Percentiles rank a stretch among this genome's conserved stretches.
Evolutionary conservation across 768 basidiomycete genomes (phyloP).

Genomic region (Russula olivacea): DNA sequence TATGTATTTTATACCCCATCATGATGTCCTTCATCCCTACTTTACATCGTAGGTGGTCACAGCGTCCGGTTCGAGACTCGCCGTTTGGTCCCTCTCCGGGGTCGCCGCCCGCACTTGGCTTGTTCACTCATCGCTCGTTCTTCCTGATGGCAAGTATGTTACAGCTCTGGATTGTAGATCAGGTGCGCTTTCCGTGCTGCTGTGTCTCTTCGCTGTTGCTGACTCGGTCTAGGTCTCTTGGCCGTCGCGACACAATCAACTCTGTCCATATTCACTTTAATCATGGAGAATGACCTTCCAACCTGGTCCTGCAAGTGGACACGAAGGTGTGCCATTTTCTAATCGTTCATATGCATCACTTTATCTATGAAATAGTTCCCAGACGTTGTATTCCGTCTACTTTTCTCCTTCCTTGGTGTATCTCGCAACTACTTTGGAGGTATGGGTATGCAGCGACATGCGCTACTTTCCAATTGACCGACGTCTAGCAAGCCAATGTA

Average conservation of each 20-base stretch:
- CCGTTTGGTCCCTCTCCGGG: constrained; percentile 74
- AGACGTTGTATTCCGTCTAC: constrained; percentile 46
- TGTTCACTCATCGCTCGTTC: constrained; percentile 73
- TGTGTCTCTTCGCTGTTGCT: constrained; percentile 29
- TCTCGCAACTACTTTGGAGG: constrained; percentile 59
- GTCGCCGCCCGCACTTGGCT: constrained; percentile 61
- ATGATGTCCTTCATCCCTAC: neutral
- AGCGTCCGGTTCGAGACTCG: constrained; percentile 59
- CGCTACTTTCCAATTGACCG: constrained; percentile 13
- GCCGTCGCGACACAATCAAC: constrained; percentile 57
- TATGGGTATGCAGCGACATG: constrained; percentile 27
- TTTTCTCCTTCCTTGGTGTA: constrained; percentile 76
- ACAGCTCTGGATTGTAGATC: constrained; percentile 68
- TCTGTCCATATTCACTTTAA: constrained; percentile 69
- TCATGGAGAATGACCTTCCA: constrained; percentile 74
- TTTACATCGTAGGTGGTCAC: constrained; percentile 55
- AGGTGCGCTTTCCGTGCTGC: constrained; percentile 40
- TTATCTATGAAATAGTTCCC: constrained; percentile 35
- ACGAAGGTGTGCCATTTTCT: constrained; percentile 40
- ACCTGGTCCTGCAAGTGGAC: constrained; percentile 82
- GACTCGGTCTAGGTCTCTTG: constrained; percentile 54
- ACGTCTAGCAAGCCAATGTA: constrained; percentile 46
- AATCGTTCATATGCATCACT: constrained; percentile 1
- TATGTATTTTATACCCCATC: constrained; percentile 37
- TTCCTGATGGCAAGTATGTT: constrained; percentile 49